phyloP scores from a whole-genome alignment of 2,329 filamentous ascomycete genomes.

The Xylaria sp. region DNA sequence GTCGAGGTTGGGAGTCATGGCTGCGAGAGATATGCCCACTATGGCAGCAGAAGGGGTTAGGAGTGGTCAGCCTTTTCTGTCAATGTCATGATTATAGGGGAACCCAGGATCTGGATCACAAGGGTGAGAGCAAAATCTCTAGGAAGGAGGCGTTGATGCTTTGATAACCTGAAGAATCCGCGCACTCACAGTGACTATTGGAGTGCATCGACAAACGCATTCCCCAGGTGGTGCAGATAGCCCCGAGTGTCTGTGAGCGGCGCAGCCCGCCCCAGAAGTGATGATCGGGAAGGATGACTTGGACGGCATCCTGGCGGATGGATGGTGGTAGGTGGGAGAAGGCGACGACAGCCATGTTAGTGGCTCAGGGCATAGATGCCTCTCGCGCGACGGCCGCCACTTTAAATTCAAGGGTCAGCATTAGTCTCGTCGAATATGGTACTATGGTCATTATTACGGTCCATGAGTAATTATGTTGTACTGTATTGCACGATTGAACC shows the following conservation, averaged over 20 bases:
- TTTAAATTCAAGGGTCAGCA: constrained; percentile 5
- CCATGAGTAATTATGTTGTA: background rate
- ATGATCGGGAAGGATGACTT: constrained; percentile 56
- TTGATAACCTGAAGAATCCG: background rate
- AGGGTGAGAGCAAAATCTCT: background rate
- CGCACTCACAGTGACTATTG: constrained; percentile 51
- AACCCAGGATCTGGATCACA: background rate
- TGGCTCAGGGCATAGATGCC: constrained; percentile 56
- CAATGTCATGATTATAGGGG: background rate
- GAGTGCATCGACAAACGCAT: constrained; percentile 58
- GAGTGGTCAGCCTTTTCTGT: constrained; percentile 2
- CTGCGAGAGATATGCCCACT: constrained; percentile 56
- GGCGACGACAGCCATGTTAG: constrained; percentile 58
- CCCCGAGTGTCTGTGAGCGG: constrained; percentile 53
- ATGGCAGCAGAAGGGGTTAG: background rate
- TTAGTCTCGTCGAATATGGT: background rate
- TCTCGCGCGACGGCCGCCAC: constrained; percentile 56
- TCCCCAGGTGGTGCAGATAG: constrained; percentile 55
- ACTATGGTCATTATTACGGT: background rate
- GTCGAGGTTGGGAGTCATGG: constrained; percentile 57
- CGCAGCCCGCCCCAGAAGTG: constrained; percentile 59
- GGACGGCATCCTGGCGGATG: constrained; percentile 54
- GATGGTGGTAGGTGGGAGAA: constrained; percentile 54
- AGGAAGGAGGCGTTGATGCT: background rate
- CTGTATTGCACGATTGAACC: background rate